Conservation (phyloP, 2,329 filamentous ascomycete genomes). For the Didymella sp. region DNA sequence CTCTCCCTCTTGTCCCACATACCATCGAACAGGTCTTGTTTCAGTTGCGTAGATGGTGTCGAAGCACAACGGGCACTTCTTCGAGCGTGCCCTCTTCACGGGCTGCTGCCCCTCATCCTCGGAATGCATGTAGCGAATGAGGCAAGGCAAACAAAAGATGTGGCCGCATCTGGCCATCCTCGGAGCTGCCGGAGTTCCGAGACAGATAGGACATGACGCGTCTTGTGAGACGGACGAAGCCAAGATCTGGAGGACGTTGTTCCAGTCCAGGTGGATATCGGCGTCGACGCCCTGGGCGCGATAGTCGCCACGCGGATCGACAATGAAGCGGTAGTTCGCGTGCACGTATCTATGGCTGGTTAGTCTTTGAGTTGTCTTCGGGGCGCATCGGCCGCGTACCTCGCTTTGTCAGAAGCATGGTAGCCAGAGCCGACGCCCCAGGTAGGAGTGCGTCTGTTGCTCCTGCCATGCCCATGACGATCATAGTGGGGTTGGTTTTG, state of each 20-base stretch:
- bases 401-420: slow-evolving; percentile 88
- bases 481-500: slow-evolving; percentile 63
- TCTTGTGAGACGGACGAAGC: slow-evolving; percentile 88
- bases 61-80: slow-evolving; percentile 96
- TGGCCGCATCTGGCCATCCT: slow-evolving; percentile 98
- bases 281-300: slow-evolving; percentile 81
- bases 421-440: slow-evolving; percentile 90
- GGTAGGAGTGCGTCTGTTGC: slow-evolving; percentile 70
- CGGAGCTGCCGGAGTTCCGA: slow-evolving; percentile 89
- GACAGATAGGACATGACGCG: slow-evolving; percentile 90
- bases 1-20: slow-evolving; percentile 83
- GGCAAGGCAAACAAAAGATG: slow-evolving; percentile 92
- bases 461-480: slow-evolving; percentile 61
- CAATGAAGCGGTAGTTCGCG: slow-evolving; percentile 96
- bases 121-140: slow-evolving; percentile 95
- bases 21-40: slow-evolving; percentile 87
- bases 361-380: slow-evolving; percentile 3
- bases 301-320: slow-evolving; percentile 82
- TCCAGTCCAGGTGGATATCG: slow-evolving; percentile 90
- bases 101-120: slow-evolving; percentile 67
- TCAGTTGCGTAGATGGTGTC: slow-evolving; percentile 94
- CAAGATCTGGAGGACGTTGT: slow-evolving; percentile 86
- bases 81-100: slow-evolving; percentile 79
- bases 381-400: slow-evolving; percentile 56
- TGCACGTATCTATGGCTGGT: slow-evolving; percentile 73